Base-by-base conservation (phyloP, 2,329 filamentous ascomycete genomes). In the Fusarium zealandicum region DNA sequence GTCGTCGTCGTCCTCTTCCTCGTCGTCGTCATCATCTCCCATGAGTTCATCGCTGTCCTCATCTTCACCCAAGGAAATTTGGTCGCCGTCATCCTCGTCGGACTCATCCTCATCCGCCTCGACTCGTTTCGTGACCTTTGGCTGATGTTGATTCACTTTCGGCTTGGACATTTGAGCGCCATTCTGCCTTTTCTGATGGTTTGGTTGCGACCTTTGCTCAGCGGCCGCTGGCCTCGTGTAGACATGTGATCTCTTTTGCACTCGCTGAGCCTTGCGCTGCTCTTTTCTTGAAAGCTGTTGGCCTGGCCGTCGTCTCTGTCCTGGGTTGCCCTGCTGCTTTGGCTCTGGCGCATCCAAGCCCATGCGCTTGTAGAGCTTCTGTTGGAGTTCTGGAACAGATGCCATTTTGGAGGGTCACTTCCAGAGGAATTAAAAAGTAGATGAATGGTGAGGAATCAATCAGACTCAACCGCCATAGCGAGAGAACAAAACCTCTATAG, bases 261-360 rank as follows among this genome's bases (percentile, higher is more conserved):
- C 75, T 48, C 89, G 81, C 64, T 89, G 84, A 13, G 82, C 82
- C 69, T 87, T 90, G 50, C 90, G 82, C 53, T 83, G 81, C 47
- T 89, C 86, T 75, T 90, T 90, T 62, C 88, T 80, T 13, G 66
- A 66, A 13, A 51, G 36, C 17, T 59, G 55, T 46, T 44, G 57
- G 38, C 61, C 57, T 50, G 63, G 50, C 50, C 67, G 42, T 11
- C 18, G 31, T 27, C 6, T 16, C 22, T 28, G 42, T 8, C 42
- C 22, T 30, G 8, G n/a, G 12, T 57, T 56, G 37, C 42, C 51
- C 8, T 54, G 49, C 9, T 61, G 40, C 33, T 43, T 60, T 14
- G 46, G 58, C 10, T 64, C 66, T 9, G 71, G 66, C 3, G 67
- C 57, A 40, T 70, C 67, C 48, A 76, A 51, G 5, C 74, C 74